Base-by-base conservation (phyloP, 345 rosid species). In the Chamaenerion angustifolium region DNA sequence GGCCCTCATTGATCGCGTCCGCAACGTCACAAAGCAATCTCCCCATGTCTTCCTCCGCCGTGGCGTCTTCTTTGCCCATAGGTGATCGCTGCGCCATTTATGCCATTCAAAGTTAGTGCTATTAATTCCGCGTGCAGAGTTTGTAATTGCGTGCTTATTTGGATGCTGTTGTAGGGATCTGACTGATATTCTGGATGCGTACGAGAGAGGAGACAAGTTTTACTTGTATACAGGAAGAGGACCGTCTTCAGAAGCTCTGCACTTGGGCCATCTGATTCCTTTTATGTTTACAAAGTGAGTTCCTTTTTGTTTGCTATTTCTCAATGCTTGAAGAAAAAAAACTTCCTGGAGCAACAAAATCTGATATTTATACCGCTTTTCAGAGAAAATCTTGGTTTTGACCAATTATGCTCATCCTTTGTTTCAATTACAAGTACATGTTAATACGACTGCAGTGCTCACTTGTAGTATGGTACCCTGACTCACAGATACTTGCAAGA, bases 141-240 rank as follows among this genome's bases (percentile, higher is more conserved):
- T 13, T 43, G 8, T 46, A 21, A 21, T 4, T 21, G 25, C 25
- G 25, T 21, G 25, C 45, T 14, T 6, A 8, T 14, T n/a, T n/a
- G n/a, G n/a, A n/a, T 14, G 16, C 14, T 49, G 51, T 11, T 40
- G 51, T 27, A 80, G 84, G 16, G 98, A 86, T 61, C 80, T 90
- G 49, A 72, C 75, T 46, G 92, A 83, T 52, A 73, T 86, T 43
- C 53, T 90, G 71, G 84, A 83, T 52, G 89, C 87, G 2, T 81
- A 67, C 46, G 95, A 92, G 82, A 67, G 54, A 47, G 96, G 95
- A 14, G 75, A 87, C 44, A 84, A 82, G 61, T 92, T 87, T 58
- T 92, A 92, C 67, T 65, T 92, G 21, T 92, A 87, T 48, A 87
- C 98, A 0, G 95, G 98, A 6, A 65, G 98, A 58, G 96, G 98